phyloP scores from a whole-genome alignment of 176 grass and related monocot species.

The Triticum urartu region DNA sequence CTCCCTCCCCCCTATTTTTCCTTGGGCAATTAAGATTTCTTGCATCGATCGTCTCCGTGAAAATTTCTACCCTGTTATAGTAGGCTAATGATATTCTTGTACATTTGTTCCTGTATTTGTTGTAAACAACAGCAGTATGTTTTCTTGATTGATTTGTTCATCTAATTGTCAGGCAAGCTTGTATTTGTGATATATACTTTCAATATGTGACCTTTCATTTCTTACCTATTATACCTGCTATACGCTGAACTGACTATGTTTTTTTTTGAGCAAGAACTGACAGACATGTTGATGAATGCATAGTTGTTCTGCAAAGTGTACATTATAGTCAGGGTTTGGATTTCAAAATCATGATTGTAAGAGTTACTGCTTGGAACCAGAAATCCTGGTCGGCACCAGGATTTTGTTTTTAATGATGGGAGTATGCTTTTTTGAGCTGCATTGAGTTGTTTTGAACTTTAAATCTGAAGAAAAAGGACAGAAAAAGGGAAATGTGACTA shows the following conservation, averaged over 20 bases:
- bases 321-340: neutral
- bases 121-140: slow-evolving; percentile 3
- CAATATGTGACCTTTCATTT: slow-evolving; percentile 3
- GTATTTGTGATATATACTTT: slow-evolving; percentile 14
- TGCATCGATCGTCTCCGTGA: neutral
- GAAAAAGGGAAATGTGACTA: slow-evolving; percentile 2
- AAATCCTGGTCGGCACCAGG: neutral
- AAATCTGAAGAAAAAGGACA: slow-evolving; percentile 1
- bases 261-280: slow-evolving; percentile 7
- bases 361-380: neutral
- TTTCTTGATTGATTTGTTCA: slow-evolving; percentile 16
- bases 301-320: neutral
- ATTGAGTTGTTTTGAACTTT: neutral
- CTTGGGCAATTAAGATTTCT: neutral
- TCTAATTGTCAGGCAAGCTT: neutral
- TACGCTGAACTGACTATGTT: slow-evolving; percentile 12
- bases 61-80: slow-evolving; percentile 16
- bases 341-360: neutral
- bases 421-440: slow-evolving; percentile 17
- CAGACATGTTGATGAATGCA: neutral
- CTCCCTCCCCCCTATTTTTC: neutral
- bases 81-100: slow-evolving; percentile 5
- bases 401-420: neutral
- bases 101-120: neutral
- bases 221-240: slow-evolving; percentile 3